Percentiles rank a stretch among this genome's conserved stretches.
Evolutionary conservation across 2,329 filamentous ascomycete species (phyloP).

Genomic region (Orbilia javanica): DNA sequence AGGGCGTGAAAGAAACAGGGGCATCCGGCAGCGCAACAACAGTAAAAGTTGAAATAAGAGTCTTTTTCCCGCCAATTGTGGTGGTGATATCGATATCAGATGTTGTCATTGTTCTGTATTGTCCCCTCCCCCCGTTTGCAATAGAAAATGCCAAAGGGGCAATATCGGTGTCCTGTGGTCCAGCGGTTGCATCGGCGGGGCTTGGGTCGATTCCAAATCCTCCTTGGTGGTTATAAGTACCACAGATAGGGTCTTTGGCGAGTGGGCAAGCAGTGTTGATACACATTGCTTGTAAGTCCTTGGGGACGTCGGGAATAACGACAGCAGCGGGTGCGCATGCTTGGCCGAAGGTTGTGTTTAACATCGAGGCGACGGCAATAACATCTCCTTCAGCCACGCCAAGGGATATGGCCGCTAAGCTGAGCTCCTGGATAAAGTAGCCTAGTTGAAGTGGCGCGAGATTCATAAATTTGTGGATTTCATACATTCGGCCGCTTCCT

Average conservation of each 20-base stretch:
- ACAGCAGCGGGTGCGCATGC: conserved; percentile 68
- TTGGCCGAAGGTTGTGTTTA: conserved; percentile 70
- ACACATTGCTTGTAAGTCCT: conserved; percentile 72
- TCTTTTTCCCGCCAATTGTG: conserved; percentile 26
- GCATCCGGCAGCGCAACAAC: neutral
- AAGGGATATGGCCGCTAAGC: conserved; percentile 71
- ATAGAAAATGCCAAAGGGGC: conserved; percentile 26
- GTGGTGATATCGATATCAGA: conserved; percentile 24
- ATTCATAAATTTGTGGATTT: conserved; percentile 74
- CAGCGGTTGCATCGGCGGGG: conserved; percentile 12
- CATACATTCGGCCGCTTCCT: conserved; percentile 68
- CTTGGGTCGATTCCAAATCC: conserved; percentile 29
- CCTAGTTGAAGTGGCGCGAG: conserved; percentile 69
- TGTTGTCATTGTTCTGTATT: conserved; percentile 22
- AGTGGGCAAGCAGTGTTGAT: conserved; percentile 69
- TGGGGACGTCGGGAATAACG: conserved; percentile 67
- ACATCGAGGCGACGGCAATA: conserved; percentile 67
- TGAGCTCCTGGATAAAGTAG: conserved; percentile 74
- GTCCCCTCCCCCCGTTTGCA: conserved; percentile 3
- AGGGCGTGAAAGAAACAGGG: conserved; percentile 37
- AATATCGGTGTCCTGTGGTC: conserved; percentile 34
- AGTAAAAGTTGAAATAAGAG: conserved; percentile 17
- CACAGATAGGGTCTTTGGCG: conserved; percentile 68
- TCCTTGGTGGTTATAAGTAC: conserved; percentile 65
- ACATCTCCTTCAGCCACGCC: conserved; percentile 72